Percentiles rank a stretch among this genome's conserved stretches.
Conservation (phyloP, 176 grass and related monocot genomes). For the sorghum (Sorghum bicolor) region DNA sequence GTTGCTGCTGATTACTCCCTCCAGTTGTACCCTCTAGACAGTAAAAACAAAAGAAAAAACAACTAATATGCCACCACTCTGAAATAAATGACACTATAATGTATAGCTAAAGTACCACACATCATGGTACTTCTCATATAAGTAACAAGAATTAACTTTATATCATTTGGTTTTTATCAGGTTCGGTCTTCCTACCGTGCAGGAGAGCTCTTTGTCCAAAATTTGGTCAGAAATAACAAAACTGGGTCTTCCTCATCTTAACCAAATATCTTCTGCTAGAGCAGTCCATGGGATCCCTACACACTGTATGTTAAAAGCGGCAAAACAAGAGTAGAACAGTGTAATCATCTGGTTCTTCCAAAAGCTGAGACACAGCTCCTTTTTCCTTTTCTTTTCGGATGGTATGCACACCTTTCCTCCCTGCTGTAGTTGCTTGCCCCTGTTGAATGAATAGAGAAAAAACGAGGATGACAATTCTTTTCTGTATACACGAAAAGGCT, state of each 20-base stretch:
- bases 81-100: neutral
- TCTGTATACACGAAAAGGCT: constrained; percentile 21
- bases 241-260: constrained; percentile 23
- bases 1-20: neutral
- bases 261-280: neutral
- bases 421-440: neutral
- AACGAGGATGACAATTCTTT: neutral
- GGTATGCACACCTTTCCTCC: neutral
- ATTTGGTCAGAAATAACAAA: constrained; percentile 68
- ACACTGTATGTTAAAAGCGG: constrained; percentile 12
- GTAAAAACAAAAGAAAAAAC: neutral
- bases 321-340: neutral
- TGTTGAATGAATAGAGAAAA: constrained; percentile 13
- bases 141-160: neutral
- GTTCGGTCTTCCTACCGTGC: constrained; percentile 92
- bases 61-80: neutral
- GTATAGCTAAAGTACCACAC: neutral
- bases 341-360: constrained; percentile 10
- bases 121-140: neutral
- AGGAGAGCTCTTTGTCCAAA: constrained; percentile 90
- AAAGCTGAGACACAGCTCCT: constrained; percentile 16
- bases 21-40: neutral
- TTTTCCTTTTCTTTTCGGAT: constrained; percentile 1
- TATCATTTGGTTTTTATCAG: constrained; percentile 38
- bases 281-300: neutral